Base-by-base conservation (phyloP, 1,284 basidiomycete genomes). In the Ustilago xerochloae region DNA sequence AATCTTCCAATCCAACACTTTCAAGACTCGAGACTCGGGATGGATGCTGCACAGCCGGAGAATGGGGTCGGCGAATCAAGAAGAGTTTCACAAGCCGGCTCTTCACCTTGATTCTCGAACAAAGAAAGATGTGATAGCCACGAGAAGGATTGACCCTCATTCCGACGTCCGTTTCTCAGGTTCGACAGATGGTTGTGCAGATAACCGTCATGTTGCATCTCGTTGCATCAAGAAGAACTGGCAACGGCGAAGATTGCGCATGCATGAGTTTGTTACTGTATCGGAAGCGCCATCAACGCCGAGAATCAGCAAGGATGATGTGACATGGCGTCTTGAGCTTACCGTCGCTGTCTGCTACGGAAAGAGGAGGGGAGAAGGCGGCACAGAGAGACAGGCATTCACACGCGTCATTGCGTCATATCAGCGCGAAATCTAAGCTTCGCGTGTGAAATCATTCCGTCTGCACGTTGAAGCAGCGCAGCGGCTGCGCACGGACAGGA, bases 401-500 rank as follows among this genome's bases (percentile, higher is more conserved):
- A 33, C 22, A 65, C 58, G 63, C 68, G 51, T 51, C 22, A 66
- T 66, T 66, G 63, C 68, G 59, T 71, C 68, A 71, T 71, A 63
- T 63, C 61, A 53, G 43, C 10, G 46, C 35, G 26, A 13, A 50
- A 63, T 62, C 65, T 62, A 36, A 18, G 16, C 28, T 20, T 18
- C 22, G 41, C 38, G 32, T 55, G 63, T 65, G 48, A 56, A 46
- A 35, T 51, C 53, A 53, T n/a, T n/a, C n/a, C n/a, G n/a, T 36
- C 18, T 41, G 38, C 26, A 10, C 28, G 45, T 35, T 41, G 24
- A n/a, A 28, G 8, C 36, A 4, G 22, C 35, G 8, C 36, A 4
- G 22, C 35, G 8, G 29, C 29, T 8, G 43, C 45, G 56, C 63
- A 60, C 63, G 57, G 41, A 51, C 52, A 1, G 35, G 6, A 15